A percentile compares a stretch with the other conserved stretches of the same genome.
Evolutionary conservation across 371 early-diverging fungal genomes (phyloP).

Genomic region (Mycotypha africana): DNA sequence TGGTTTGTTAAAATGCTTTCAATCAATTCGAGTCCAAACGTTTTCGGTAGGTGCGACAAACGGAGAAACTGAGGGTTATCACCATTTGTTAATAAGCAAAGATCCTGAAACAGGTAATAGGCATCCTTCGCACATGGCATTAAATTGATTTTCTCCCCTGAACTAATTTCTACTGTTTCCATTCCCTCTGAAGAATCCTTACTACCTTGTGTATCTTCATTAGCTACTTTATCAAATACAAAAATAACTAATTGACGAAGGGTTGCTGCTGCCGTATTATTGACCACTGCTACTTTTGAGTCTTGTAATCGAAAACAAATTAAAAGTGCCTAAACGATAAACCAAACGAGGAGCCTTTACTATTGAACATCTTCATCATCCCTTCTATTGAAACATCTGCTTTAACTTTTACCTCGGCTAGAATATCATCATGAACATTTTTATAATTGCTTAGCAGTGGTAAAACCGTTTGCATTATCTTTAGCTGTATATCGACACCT

Average conservation of each 20-base stretch:
- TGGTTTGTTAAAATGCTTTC: conserved; percentile 86
- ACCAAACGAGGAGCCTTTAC: neutral
- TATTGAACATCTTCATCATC: neutral
- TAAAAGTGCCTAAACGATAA: conserved; percentile 57
- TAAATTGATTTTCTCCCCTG: conserved; percentile 32
- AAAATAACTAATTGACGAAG: conserved; percentile 88
- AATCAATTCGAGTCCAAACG: conserved; percentile 89
- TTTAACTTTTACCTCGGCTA: conserved; percentile 67
- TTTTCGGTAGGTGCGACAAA: conserved; percentile 58
- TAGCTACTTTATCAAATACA: conserved; percentile 88
- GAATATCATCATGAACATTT: conserved; percentile 70
- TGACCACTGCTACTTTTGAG: conserved; percentile 80
- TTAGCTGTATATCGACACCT: conserved; percentile 88
- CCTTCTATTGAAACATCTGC: neutral
- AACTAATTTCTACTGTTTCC: conserved; percentile 16
- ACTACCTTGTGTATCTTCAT: conserved; percentile 49
- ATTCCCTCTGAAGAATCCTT: conserved; percentile 25
- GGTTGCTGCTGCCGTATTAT: conserved; percentile 94
- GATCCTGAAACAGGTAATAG: conserved; percentile 79
- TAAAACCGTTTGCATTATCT: conserved; percentile 86
- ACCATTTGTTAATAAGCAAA: conserved; percentile 67
- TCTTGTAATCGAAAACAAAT: conserved; percentile 89
- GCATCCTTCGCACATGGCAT: conserved; percentile 78
- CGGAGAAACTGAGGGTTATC: conserved; percentile 68
- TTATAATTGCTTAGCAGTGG: conserved; percentile 85